Evolutionary conservation across 371 early-diverging fungal genomes (phyloP).

Genomic region (Mortierella polycephala): DNA sequence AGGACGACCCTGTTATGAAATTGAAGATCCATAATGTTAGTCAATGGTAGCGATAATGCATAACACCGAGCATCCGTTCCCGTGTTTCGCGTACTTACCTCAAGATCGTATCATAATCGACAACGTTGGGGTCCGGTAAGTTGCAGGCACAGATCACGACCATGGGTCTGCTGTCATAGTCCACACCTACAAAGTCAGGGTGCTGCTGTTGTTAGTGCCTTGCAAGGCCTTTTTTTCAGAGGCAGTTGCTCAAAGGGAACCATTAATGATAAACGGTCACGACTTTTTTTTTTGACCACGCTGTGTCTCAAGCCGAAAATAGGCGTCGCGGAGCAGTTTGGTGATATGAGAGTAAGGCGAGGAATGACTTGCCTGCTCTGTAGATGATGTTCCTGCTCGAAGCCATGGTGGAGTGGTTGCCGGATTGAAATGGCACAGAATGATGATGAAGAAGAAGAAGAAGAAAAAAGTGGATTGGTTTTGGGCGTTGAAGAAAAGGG

Average conservation of each 20-base stretch:
- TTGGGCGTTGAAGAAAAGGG: constrained; percentile 3
- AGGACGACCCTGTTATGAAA: constrained; percentile 55
- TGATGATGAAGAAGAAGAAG: constrained; percentile 5
- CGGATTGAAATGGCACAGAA: background rate
- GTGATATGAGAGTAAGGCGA: background rate
- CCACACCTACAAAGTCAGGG: constrained; percentile 71
- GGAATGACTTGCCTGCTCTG: constrained; percentile 55
- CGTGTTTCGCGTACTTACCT: constrained; percentile 58
- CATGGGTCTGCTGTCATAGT: constrained; percentile 84
- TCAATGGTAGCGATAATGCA: background rate
- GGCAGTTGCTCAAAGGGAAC: background rate
- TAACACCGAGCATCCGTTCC: background rate
- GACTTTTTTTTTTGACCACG: background rate
- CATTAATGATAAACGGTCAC: background rate
- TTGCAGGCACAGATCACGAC: constrained; percentile 84
- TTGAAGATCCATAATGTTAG: background rate
- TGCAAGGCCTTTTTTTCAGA: background rate
- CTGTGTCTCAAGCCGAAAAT: background rate
- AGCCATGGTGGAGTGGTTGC: constrained; percentile 25
- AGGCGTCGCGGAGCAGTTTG: background rate
- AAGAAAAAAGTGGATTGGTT: background rate
- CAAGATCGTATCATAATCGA: constrained; percentile 84
- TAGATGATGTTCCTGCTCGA: constrained; percentile 60
- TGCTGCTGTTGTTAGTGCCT: constrained; percentile 2
- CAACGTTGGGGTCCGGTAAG: constrained; percentile 78